Conservation (phyloP, 108 stramenopile genomes). For the Skeletonema tropicum region DNA sequence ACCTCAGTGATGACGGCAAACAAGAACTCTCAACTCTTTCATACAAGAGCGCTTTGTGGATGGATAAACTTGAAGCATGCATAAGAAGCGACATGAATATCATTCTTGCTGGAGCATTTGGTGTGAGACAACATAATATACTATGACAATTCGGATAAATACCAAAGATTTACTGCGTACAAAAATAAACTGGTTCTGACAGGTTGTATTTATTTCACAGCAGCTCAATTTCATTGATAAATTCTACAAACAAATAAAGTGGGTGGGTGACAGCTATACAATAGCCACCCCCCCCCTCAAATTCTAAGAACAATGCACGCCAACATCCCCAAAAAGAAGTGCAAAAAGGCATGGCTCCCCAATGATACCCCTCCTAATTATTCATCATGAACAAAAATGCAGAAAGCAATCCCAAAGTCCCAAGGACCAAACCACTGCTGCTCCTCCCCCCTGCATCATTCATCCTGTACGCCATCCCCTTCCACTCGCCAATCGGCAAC, state of each 20-base stretch:
- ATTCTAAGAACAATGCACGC: neutral
- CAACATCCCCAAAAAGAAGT: neutral
- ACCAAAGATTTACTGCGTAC: too few relatives aligned
- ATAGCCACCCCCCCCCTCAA: neutral
- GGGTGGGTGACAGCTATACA: neutral
- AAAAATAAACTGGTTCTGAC: neutral
- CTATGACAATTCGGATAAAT: too few relatives aligned
- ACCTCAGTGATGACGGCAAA: neutral
- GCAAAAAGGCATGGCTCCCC: neutral
- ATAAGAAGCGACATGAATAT: neutral
- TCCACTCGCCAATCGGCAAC: constrained; percentile 24
- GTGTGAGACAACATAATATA: neutral
- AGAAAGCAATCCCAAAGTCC: constrained; percentile 2
- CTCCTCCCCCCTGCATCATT: constrained; percentile 1
- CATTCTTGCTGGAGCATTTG: neutral
- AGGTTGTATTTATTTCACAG: neutral
- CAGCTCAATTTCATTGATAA: neutral
- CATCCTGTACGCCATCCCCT: neutral
- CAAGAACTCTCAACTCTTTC: neutral
- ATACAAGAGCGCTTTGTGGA: neutral
- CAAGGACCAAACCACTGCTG: neutral
- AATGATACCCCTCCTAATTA: neutral
- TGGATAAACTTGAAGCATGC: neutral
- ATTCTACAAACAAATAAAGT: neutral
- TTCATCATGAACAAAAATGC: neutral